These are phyloP conservation scores for Salix viminalis DNA, from an alignment of 345 rosid genomes.

Conservation along the genomic window DNA sequence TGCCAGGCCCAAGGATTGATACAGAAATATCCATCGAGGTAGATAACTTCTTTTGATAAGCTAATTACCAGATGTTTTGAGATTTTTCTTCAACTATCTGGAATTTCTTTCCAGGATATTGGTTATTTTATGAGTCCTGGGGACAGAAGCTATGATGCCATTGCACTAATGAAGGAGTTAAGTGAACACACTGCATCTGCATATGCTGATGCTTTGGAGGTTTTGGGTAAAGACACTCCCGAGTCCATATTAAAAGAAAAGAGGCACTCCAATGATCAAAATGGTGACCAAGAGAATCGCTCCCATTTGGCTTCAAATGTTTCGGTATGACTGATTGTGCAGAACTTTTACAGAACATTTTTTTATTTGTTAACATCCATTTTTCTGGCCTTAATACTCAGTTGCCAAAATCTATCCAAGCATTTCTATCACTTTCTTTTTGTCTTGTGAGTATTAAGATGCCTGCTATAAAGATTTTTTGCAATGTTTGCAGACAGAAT, in stretches of 20 bases:
- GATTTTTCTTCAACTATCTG: not conserved
- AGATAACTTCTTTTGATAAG: not conserved
- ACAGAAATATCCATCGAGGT: conserved; percentile 93
- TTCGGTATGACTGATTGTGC: conserved; percentile 26
- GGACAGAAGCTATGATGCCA: conserved; percentile 83
- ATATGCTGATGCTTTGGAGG: conserved; percentile 89
- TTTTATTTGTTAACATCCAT: not conserved
- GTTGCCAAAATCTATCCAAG: not conserved
- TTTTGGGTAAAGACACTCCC: conserved; percentile 72
- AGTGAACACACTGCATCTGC: conserved; percentile 81
- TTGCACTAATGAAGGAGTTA: conserved; percentile 84
- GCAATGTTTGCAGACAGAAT: conserved; percentile 54
- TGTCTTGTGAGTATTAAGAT: not conserved
- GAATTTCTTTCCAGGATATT: conserved; percentile 57
- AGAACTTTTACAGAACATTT: not conserved
- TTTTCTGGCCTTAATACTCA: no score
- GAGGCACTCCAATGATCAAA: conserved; percentile 28
- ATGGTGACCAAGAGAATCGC: conserved; percentile 40
- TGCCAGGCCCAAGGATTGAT: conserved; percentile 74
- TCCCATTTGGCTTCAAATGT: conserved; percentile 47
- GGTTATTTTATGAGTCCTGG: conserved; percentile 87
- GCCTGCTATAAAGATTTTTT: conserved; percentile 3
- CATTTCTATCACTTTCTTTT: not conserved
- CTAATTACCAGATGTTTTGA: not conserved
- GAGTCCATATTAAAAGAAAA: conserved; percentile 47